Base-by-base conservation (phyloP, 495 filamentous ascomycete species). In the Xylaria castorea region DNA sequence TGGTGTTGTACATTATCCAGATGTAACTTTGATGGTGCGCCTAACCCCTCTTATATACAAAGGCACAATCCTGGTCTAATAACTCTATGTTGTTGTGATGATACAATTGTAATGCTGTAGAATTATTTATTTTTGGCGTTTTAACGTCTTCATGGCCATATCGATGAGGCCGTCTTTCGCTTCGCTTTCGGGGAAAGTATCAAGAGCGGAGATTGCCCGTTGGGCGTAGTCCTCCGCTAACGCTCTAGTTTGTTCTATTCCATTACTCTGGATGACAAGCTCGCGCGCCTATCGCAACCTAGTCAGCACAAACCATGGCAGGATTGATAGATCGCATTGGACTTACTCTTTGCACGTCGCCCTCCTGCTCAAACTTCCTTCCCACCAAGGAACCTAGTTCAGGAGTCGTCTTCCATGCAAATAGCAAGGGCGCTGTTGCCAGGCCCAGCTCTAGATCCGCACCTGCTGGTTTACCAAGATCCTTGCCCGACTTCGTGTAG, bases 361-460 rank as follows among this genome's bases (percentile, higher is more conserved):
- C 97, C 71, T 93, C 88, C 74, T 87, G 81, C 32, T 85, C 81
- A 81, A 99, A 99, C 81, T 97, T 97, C 79, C 96, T 91, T 70
- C 94, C 95, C 48, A 99, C 96, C 76, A 99, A 83, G 40, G 90
- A 87, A 3, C 96, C 97, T 32, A 99, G 84, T 81, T 95, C 94
- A 30, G 89, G 89, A 73, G 92, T 92, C 70, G 91, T 89, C 85
- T 95, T 95, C 96, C 97, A 98, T 5, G 96, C 97, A 83, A 98
- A 99, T 48, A 99, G 83, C 63, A 98, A 82, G 11, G 96, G 96
- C 5, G 96, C 96, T n/a, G 96, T 99, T 9, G 97, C 96, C 65
- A 99, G 86, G 9, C 96, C 96, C 27, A 99, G 86, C 80, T 98
- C 93, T 70, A 99, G 81, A 82, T 99, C 96, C 20, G 97, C 97